A percentile compares a stretch with the other conserved stretches of the same genome.
phyloP scores from a whole-genome alignment of 2,329 filamentous ascomycete genomes.

The Lecanosticta acicola region DNA sequence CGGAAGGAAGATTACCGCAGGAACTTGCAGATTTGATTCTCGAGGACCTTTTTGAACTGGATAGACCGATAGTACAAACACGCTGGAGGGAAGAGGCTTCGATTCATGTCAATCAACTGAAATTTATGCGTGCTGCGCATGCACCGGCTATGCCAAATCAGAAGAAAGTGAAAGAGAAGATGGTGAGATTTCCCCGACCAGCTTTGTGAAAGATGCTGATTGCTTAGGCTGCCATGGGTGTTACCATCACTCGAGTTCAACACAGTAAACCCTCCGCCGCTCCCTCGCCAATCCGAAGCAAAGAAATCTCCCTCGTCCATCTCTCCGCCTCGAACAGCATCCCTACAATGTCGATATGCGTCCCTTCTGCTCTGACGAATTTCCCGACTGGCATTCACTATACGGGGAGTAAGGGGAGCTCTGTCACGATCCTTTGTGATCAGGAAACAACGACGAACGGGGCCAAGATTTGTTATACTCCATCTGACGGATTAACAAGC shows the following conservation, averaged over 20 bases:
- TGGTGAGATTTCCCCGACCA: not conserved
- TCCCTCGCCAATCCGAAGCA: not conserved
- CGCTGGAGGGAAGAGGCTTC: not conserved
- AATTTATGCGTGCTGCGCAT: not conserved
- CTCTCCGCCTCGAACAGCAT: constrained; percentile 1
- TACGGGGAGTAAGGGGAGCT: not conserved
- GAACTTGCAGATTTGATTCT: constrained; percentile 8
- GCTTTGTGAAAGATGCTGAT: not conserved
- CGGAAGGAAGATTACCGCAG: not conserved
- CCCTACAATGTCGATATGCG: constrained; percentile 1
- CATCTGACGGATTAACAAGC: not conserved
- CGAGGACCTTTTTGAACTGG: constrained; percentile 4
- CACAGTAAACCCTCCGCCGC: not conserved
- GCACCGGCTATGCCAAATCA: not conserved
- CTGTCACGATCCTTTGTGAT: not conserved
- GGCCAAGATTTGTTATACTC: not conserved
- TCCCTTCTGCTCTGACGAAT: not conserved
- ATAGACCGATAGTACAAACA: not conserved
- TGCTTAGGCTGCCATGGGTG: not conserved
- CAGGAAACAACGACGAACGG: not conserved
- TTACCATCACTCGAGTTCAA: not conserved
- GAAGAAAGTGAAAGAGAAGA: not conserved
- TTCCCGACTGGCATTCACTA: not conserved
- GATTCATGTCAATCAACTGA: not conserved
- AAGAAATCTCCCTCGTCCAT: constrained; percentile 2